Conservation (phyloP, 192 early-diverging fungal genomes). For the Chytriomyces confervae region DNA sequence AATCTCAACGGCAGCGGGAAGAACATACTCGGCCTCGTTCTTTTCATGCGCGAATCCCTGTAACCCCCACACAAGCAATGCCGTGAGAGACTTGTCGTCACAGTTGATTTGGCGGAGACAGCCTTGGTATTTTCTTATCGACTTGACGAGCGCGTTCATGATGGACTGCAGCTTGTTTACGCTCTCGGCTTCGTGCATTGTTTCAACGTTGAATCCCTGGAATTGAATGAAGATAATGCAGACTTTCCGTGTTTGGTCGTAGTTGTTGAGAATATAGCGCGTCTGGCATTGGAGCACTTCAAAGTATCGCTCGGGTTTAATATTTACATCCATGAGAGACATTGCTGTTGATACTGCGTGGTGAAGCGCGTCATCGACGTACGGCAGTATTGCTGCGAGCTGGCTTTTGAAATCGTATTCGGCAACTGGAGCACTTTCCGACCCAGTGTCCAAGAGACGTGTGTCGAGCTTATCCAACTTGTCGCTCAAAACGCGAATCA, state of each 20-base stretch:
- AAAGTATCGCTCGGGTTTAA: no score
- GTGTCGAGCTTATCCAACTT: no score
- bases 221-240: neutral
- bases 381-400: no score
- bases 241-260: neutral
- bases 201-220: neutral
- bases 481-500: no score
- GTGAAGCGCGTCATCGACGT: no score
- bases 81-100: constrained; percentile 19
- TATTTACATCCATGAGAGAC: no score
- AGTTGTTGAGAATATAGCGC: no score
- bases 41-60: constrained; percentile 14
- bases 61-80: constrained; percentile 18
- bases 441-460: no score
- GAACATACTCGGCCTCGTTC: neutral
- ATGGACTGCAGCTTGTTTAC: neutral
- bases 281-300: no score
- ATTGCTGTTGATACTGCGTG: no score
- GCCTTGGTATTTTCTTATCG: neutral
- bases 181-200: neutral
- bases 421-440: no score
- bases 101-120: constrained; percentile 14
- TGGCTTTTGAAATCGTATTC: no score
- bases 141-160: neutral
- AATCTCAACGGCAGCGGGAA: neutral